Conservation (phyloP, 2,329 filamentous ascomycete genomes). For the Calonectria pseudoreteaudii region DNA sequence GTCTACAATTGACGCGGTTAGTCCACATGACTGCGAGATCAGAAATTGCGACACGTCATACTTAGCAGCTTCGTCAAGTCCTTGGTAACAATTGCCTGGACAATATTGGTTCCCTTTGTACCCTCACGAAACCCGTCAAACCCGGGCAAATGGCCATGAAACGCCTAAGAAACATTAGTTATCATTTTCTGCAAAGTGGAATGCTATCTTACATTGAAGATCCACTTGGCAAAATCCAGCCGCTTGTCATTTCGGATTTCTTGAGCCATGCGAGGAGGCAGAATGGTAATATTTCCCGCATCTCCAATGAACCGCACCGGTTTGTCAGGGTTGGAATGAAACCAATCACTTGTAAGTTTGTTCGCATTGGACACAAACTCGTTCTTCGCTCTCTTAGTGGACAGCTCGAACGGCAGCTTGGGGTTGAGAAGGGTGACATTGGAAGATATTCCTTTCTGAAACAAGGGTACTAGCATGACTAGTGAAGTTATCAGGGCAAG, state of each 20-base stretch:
- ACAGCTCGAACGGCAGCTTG: background rate
- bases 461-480: background rate
- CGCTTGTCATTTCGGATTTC: background rate
- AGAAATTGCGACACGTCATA: background rate
- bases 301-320: background rate
- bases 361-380: background rate
- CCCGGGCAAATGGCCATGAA: background rate
- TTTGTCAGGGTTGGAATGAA: background rate
- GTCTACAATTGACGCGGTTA: background rate
- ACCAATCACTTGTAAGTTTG: background rate
- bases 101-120: background rate
- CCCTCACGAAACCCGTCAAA: background rate
- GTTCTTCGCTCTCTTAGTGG: background rate
- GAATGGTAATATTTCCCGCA: background rate
- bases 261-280: background rate
- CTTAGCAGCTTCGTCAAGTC: background rate
- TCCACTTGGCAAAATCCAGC: background rate
- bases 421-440: background rate
- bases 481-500: background rate
- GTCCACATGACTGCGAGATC: background rate
- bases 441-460: background rate
- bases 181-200: background rate
- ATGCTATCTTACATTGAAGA: background rate
- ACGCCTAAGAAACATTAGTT: background rate
- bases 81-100: background rate